Conservation (phyloP, 2,329 filamentous ascomycete genomes). For the Xylaria sp. region DNA sequence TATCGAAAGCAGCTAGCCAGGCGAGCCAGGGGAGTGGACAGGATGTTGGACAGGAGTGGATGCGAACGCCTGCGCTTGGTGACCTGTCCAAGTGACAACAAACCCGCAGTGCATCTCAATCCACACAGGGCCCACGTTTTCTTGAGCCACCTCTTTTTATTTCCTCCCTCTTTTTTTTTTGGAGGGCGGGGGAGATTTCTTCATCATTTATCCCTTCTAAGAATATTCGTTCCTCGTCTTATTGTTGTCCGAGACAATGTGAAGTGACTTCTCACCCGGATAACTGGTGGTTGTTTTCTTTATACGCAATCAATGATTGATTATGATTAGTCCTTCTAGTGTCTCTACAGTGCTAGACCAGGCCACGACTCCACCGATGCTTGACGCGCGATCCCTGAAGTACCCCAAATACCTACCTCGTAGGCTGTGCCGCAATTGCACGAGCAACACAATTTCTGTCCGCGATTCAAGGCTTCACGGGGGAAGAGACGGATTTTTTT, state of each 20-base stretch:
- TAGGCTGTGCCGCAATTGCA: constrained; percentile 29
- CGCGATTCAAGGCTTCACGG: constrained; percentile 2
- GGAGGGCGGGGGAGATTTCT: too few relatives aligned
- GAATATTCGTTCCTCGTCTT: neutral
- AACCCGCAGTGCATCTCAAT: constrained; percentile 25
- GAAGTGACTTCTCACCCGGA: constrained; percentile 6
- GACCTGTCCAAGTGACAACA: constrained; percentile 36
- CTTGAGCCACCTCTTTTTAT: constrained; percentile 1
- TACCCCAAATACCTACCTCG: neutral
- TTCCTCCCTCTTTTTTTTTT: neutral
- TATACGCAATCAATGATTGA: constrained; percentile 6
- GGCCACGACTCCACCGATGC: constrained; percentile 26
- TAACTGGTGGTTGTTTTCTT: neutral
- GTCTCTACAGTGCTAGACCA: constrained; percentile 2
- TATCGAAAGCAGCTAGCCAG: neutral
- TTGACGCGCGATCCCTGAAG: constrained; percentile 29
- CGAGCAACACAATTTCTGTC: constrained; percentile 17
- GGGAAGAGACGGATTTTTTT: neutral
- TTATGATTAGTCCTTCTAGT: neutral
- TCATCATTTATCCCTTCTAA: too few relatives aligned
- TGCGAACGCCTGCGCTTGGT: constrained; percentile 15
- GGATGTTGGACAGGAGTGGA: neutral
- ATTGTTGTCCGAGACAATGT: constrained; percentile 16
- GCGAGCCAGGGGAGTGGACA: neutral
- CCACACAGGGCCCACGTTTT: constrained; percentile 15